Conservation (phyloP, 108 stramenopile genomes). For the Cylindrotheca fusiformis region DNA sequence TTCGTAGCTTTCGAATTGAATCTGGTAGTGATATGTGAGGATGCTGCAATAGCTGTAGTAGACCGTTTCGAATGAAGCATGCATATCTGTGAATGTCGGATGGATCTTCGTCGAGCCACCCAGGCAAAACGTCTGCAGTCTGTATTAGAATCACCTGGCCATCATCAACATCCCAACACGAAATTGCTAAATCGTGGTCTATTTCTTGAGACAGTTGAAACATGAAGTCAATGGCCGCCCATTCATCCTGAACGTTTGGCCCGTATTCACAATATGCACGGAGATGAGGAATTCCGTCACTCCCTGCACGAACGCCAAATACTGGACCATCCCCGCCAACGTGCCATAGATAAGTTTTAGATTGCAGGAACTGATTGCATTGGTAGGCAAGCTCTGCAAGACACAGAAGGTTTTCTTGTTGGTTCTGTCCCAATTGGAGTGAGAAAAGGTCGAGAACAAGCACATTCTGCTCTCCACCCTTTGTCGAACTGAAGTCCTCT, state of each 20-base stretch:
- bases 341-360: constrained; percentile 41
- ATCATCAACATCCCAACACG: constrained; percentile 71
- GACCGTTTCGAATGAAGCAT: constrained; percentile 66
- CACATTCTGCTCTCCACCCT: constrained; percentile 16
- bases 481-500: not conserved
- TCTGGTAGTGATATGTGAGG: constrained; percentile 16
- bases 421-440: not conserved
- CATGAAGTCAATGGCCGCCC: constrained; percentile 45
- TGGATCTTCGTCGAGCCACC: constrained; percentile 67
- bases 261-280: constrained; percentile 63
- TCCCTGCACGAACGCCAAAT: constrained; percentile 57
- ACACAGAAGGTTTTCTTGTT: constrained; percentile 14
- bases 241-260: constrained; percentile 55
- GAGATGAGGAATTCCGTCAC: constrained; percentile 50
- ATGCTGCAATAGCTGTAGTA: constrained; percentile 42
- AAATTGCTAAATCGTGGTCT: constrained; percentile 34
- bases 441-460: constrained; percentile 32
- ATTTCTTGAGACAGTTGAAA: constrained; percentile 37
- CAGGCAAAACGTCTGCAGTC: constrained; percentile 60
- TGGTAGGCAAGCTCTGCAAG: constrained; percentile 25
- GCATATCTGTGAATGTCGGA: constrained; percentile 43
- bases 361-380: constrained; percentile 29
- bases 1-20: constrained; percentile 6
- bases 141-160: constrained; percentile 75
- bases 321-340: constrained; percentile 72